Percentiles rank a stretch among this genome's conserved stretches.
Conservation (phyloP, 352 stramenopile species). For the Globisporangium spinosum region DNA sequence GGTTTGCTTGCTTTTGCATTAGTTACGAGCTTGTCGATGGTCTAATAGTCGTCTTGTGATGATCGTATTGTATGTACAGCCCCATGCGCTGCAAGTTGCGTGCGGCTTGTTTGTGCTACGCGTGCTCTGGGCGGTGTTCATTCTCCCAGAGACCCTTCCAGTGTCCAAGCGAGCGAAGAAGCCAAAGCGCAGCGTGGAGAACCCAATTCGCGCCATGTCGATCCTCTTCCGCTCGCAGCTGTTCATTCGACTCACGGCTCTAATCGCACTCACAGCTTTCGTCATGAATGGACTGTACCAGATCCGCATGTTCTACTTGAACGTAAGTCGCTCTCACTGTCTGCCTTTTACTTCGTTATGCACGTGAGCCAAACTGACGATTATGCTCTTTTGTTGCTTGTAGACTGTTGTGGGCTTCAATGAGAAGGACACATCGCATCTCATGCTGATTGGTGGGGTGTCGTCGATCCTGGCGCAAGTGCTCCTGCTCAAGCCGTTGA, state of each 20-base stretch:
- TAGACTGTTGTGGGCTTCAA: slow-evolving; percentile 66
- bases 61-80: slow-evolving; percentile 18
- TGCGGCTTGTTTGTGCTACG: slow-evolving; percentile 44
- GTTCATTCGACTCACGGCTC: slow-evolving; percentile 54
- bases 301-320: slow-evolving; percentile 72
- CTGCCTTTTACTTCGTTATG: not conserved
- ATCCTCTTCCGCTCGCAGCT: slow-evolving; percentile 65
- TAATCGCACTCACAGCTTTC: slow-evolving; percentile 71
- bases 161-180: slow-evolving; percentile 30
- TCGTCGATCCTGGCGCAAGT: slow-evolving; percentile 53
- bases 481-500: slow-evolving; percentile 58
- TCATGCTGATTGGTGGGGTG: slow-evolving; percentile 60
- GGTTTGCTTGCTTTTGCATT: not conserved
- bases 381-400: not conserved
- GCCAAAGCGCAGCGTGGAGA: slow-evolving; percentile 32
- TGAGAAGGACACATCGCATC: slow-evolving; percentile 51
- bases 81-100: slow-evolving; percentile 45
- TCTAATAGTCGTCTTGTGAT: not conserved
- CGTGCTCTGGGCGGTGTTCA: slow-evolving; percentile 47
- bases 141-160: slow-evolving; percentile 60
- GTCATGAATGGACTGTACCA: slow-evolving; percentile 54
- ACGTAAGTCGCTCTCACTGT: slow-evolving; percentile 26
- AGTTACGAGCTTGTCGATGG: too few species aligned
- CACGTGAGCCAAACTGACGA: not conserved
- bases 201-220: slow-evolving; percentile 55